Evolutionary conservation across 169 alveolate species (phyloP).

Genomic region (Cryptosporidium bovis): DNA sequence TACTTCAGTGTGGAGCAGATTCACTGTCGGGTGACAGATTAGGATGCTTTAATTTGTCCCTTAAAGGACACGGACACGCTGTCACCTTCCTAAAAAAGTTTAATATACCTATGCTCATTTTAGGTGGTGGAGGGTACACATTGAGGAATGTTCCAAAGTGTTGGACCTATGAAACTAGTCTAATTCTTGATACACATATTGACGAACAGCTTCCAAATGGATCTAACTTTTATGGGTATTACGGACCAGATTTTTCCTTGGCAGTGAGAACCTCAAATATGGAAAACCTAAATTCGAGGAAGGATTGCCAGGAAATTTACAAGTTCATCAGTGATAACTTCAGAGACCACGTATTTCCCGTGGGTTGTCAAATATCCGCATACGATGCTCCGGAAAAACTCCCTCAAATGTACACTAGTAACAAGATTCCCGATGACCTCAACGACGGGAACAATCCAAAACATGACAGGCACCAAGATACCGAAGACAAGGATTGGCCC

Average conservation of each 20-base stretch:
- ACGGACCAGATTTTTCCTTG: slow-evolving; percentile 88
- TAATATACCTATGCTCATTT: slow-evolving; percentile 85
- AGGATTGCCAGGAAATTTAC: slow-evolving; percentile 79
- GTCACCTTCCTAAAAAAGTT: slow-evolving; percentile 77
- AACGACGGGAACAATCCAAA: slow-evolving; percentile 37
- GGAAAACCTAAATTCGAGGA: slow-evolving; percentile 87
- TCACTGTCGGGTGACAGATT: slow-evolving; percentile 91
- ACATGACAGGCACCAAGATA: slow-evolving; percentile 46
- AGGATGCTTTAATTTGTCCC: slow-evolving; percentile 89
- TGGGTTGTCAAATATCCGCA: slow-evolving; percentile 62
- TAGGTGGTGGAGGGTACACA: slow-evolving; percentile 93
- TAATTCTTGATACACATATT: slow-evolving; percentile 81
- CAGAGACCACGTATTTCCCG: slow-evolving; percentile 59
- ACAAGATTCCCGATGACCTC: not conserved
- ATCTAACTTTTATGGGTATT: slow-evolving; percentile 85
- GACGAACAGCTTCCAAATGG: slow-evolving; percentile 87
- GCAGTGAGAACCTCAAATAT: slow-evolving; percentile 88
- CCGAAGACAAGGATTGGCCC: slow-evolving; percentile 56
- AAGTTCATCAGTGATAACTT: slow-evolving; percentile 44
- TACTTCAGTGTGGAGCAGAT: slow-evolving; percentile 91
- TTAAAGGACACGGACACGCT: slow-evolving; percentile 84
- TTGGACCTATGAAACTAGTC: slow-evolving; percentile 90
- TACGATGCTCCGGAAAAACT: slow-evolving; percentile 53
- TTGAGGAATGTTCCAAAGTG: slow-evolving; percentile 90
- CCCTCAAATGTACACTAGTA: slow-evolving; percentile 16